phyloP scores from a whole-genome alignment of 2,329 filamentous ascomycete species.

The Penicillium paneum region DNA sequence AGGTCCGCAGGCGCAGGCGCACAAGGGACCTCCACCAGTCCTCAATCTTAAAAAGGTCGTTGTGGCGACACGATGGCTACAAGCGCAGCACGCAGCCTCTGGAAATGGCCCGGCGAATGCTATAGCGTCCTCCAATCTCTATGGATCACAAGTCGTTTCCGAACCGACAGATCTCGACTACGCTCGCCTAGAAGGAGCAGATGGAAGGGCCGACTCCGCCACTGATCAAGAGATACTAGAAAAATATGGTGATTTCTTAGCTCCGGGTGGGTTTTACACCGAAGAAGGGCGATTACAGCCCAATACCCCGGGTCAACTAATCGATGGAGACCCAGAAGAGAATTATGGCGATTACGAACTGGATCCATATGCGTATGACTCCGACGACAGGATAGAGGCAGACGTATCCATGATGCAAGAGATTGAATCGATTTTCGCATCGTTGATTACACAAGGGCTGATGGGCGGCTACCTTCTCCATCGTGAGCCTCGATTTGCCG shows the following conservation, averaged over 20 bases:
- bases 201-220: conserved; percentile 2
- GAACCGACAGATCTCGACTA: conserved; percentile 36
- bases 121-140: conserved; percentile 9
- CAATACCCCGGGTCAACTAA: conserved; percentile 23
- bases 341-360: conserved; percentile 47
- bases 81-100: conserved; percentile 39
- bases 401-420: conserved; percentile 50
- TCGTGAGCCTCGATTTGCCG: conserved; percentile 71
- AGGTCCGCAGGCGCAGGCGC: conserved; percentile 36
- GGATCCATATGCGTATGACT: conserved; percentile 55
- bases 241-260: conserved; percentile 37
- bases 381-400: conserved; percentile 17
- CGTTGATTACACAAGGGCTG: conserved; percentile 74
- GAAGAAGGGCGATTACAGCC: conserved; percentile 27
- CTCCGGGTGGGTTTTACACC: conserved; percentile 36
- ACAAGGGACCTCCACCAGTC: conserved; percentile 62
- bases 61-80: conserved; percentile 61
- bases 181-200: conserved; percentile 16
- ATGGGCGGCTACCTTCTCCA: conserved; percentile 83
- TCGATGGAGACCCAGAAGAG: conserved; percentile 29
- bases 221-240: conserved; percentile 17
- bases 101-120: conserved; percentile 9
- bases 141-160: conserved; percentile 32
- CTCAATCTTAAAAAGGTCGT: conserved; percentile 70
- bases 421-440: conserved; percentile 73